Base-by-base conservation (phyloP, 495 filamentous ascomycete species). In the Lepidopterella palustris region DNA sequence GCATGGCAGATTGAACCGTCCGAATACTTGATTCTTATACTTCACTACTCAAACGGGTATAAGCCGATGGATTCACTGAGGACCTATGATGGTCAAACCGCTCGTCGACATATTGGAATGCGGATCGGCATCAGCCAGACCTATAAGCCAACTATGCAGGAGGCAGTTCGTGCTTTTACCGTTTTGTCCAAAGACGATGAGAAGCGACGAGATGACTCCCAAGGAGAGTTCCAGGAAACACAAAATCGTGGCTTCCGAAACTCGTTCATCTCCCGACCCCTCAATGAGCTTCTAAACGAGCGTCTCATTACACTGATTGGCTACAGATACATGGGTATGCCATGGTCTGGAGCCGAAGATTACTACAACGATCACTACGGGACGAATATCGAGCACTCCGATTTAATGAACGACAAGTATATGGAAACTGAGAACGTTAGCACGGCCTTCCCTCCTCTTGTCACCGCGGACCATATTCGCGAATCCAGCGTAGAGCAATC, bases 11-110 rank as follows among this genome's bases (percentile, higher is more conserved):
- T 97, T 18, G 67, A 80, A 13, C 69, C 74, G 0, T 70, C 74
- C 0, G 84, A 95, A 25, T 93, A 93, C 66, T 69, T 96, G 42
- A 81, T 95, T 5, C 76, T 95, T 5, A 77, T 96, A 13, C 78
- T 96, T n/a, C 79, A 81, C 49, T 92, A 86, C 63, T 71, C 75
- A 0, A 63, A 68, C 26, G 75, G 72, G 0, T 96, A 95, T 72
- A 68, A 65, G 11, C 66, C 73, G 27, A 67, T 89, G 27, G 74
- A 85, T 13, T 61, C 76, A 45, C 70, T 85, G n/a, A 69, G 68
- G 32, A 50, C 45, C 3, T 67, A 61, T 48, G 58, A 66, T 47
- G 49, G 28, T n/a, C 20, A 54, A 13, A 59, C 57, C 58, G 42
- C 53, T n/a, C 73, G 64, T 32, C 67, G 61, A 13, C 53, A 66